Evolutionary conservation across 371 early-diverging fungal species (phyloP), one percentile per base, ranked within the genome.

Genomic region (Lichtheimia ornata): DNA sequence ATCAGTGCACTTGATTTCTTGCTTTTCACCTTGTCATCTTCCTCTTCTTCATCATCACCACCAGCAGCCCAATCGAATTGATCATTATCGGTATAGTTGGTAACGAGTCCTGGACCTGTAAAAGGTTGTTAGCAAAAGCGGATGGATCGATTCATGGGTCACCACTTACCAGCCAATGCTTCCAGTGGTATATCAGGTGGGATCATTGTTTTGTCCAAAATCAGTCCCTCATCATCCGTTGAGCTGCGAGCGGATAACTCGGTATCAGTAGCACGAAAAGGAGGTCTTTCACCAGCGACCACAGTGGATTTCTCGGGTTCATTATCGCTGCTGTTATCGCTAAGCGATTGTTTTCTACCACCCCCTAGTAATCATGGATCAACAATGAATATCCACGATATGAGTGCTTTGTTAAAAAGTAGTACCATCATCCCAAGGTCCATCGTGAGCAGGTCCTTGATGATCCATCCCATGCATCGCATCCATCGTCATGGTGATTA

Each of bases 41-140:
- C 63, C 11, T 70, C 64, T 18, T 67, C 73, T 0, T 70, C 63
- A 5, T 70, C 66, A 25, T 62, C 66, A 17, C 69, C 77, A 4
- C 64, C 57, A 2, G 66, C 77, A 22, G 59, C 64, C 74, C 74
- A 73, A 55, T 74, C 74, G 61, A 77, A 77, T 2, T 77, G 68
- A 15, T 63, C 63, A 22, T 42, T 47, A 47, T 47, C 53, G 5
- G 22, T 51, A 14, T 55, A 52, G 2, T 42, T 24, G 18, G 58
- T 47, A 12, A 43, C 56, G 2, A 55, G 55, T 7, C 45, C 63
- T 15, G 51, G 53, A 15, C 57, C 64, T 30, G 30, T 47, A 12
- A 17, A 47, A 12, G 11, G n/a, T 18, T 5, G 22, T 18, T 47
- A 47, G 22, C 17, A 47, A 22, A 5, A 45, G 6, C 3, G 6